Conservation (phyloP, 2,329 filamentous ascomycete species). For the Ceratocystis albifundus region DNA sequence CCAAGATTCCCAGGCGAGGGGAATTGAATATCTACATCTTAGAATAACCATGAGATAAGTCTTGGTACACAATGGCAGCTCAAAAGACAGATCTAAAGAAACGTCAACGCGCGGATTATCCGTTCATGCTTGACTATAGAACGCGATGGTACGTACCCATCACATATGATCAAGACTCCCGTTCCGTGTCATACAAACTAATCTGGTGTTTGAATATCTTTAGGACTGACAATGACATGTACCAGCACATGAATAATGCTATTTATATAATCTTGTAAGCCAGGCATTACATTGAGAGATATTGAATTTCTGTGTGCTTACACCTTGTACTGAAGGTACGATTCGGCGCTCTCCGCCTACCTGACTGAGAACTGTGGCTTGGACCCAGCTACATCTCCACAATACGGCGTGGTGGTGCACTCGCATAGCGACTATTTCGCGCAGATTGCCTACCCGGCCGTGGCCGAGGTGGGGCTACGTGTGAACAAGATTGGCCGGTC, state of each 20-base stretch:
- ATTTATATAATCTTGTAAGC: conserved; percentile 67
- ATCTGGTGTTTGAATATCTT: conserved; percentile 6
- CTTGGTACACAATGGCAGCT: background rate
- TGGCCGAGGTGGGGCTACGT: conserved; percentile 68
- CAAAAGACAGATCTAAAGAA: background rate
- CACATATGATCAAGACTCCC: background rate
- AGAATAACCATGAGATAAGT: background rate
- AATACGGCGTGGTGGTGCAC: conserved; percentile 76
- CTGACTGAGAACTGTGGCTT: conserved; percentile 68
- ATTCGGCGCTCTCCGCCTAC: conserved; percentile 82
- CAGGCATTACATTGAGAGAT: background rate
- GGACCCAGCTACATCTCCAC: conserved; percentile 54
- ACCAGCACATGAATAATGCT: conserved; percentile 84
- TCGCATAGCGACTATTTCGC: conserved; percentile 78
- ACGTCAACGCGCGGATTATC: conserved; percentile 52
- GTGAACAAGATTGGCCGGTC: conserved; percentile 76
- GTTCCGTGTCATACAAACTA: background rate
- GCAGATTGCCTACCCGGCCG: conserved; percentile 67
- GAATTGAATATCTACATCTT: background rate
- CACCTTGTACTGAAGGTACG: conserved; percentile 45
- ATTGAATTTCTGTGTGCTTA: background rate
- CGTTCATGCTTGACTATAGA: conserved; percentile 66
- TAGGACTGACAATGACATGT: conserved; percentile 92
- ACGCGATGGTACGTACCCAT: conserved; percentile 63
- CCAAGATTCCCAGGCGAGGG: background rate